Percentiles rank a stretch among this genome's conserved stretches.
These are phyloP conservation scores for Candida nonsorbophila DNA, from an alignment of 805 yeast species.

Conservation along the genomic window DNA sequence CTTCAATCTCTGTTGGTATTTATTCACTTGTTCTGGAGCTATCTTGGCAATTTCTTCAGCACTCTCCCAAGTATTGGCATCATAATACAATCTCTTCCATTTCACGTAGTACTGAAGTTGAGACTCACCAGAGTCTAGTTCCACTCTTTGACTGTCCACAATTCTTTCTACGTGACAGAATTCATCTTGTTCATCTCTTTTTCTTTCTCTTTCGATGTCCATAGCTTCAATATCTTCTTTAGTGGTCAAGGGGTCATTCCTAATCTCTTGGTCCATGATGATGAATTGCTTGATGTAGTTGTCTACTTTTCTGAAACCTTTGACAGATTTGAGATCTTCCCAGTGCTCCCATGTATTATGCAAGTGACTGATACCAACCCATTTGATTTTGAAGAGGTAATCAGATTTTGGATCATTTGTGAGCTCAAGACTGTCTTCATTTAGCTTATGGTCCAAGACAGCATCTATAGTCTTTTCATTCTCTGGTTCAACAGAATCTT, in stretches of 20 bases:
- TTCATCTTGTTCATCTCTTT: constrained; percentile 78
- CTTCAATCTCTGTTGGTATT: constrained; percentile 73
- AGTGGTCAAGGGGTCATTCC: constrained; percentile 77
- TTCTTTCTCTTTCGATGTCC: constrained; percentile 85
- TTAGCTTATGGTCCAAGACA: constrained; percentile 36
- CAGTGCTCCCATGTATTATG: constrained; percentile 94
- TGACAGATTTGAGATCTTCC: constrained; percentile 41
- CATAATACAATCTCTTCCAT: constrained; percentile 91
- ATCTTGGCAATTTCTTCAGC: constrained; percentile 81
- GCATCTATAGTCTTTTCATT: constrained; percentile 31
- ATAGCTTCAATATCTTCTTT: constrained; percentile 89
- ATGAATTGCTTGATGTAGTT: constrained; percentile 82
- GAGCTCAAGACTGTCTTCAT: constrained; percentile 30
- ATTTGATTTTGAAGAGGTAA: constrained; percentile 64
- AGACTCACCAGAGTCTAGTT: constrained; percentile 56
- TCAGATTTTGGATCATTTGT: constrained; percentile 54
- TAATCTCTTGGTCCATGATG: constrained; percentile 65
- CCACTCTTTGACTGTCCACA: constrained; percentile 75
- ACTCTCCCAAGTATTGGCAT: constrained; percentile 95
- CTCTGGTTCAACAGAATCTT: constrained; percentile 25
- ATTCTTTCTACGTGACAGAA: constrained; percentile 85
- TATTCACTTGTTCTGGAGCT: constrained; percentile 79
- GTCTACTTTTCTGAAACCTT: constrained; percentile 83
- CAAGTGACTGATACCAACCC: constrained; percentile 83
- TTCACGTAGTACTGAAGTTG: constrained; percentile 80